Conservation (phyloP, 2,329 filamentous ascomycete genomes). For the Alternaria triticimaculans region DNA sequence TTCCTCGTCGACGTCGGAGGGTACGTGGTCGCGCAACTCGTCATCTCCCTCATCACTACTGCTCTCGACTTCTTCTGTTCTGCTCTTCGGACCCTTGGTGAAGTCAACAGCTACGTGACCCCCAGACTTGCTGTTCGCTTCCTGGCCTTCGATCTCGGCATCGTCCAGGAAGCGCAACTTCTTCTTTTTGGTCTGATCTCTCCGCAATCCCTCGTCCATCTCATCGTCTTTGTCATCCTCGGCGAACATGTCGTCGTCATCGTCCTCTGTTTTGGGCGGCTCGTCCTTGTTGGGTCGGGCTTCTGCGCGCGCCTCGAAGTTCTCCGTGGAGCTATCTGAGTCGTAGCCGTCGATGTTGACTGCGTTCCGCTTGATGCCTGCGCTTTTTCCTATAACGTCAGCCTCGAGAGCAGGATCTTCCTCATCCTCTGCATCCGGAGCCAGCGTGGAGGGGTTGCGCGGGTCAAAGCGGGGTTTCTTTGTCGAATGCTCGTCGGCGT, state of each 20-base stretch:
- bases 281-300: slow-evolving; percentile 57
- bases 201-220: slow-evolving; percentile 59
- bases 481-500: slow-evolving; percentile 58
- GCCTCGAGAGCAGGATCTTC: slow-evolving; percentile 82
- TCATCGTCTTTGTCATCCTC: slow-evolving; percentile 65
- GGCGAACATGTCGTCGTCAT: slow-evolving; percentile 84
- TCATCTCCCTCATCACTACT: slow-evolving; percentile 66
- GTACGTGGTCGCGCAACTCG: slow-evolving; percentile 71
- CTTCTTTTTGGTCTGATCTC: slow-evolving; percentile 67
- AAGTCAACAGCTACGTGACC: slow-evolving; percentile 70
- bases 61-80: slow-evolving; percentile 68
- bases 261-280: slow-evolving; percentile 53
- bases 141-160: slow-evolving; percentile 80
- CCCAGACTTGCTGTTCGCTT: slow-evolving; percentile 73
- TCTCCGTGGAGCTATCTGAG: slow-evolving; percentile 89
- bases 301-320: slow-evolving; percentile 77
- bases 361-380: slow-evolving; percentile 84
- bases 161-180: slow-evolving; percentile 65
- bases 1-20: slow-evolving; percentile 78
- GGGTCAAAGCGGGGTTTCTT: slow-evolving; percentile 94
- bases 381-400: slow-evolving; percentile 83
- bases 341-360: slow-evolving; percentile 98
- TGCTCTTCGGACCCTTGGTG: slow-evolving; percentile 40
- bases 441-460: slow-evolving; percentile 91
- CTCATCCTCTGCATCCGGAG: slow-evolving; percentile 77